These are phyloP conservation scores for Aureococcus anophagefferens DNA, from an alignment of 108 stramenopile genomes.

Conservation along the genomic window DNA sequence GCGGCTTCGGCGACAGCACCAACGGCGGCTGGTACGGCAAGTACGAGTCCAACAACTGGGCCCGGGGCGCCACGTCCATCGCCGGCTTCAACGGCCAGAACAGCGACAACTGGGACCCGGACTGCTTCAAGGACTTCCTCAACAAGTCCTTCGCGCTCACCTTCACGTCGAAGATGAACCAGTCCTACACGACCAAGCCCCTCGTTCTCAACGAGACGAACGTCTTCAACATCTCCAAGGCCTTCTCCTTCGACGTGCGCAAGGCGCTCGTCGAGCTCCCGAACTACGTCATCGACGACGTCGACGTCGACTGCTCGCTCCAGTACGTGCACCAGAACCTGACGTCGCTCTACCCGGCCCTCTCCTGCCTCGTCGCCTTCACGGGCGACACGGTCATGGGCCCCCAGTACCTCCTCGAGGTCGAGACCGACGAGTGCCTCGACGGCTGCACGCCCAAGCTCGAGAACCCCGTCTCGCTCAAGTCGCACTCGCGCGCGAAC, in stretches of 20 bases:
- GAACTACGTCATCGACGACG: constrained; percentile 50
- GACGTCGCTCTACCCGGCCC: too few relatives aligned
- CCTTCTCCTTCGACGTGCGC: constrained; percentile 19
- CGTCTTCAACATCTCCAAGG: constrained; percentile 15
- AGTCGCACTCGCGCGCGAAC: too few relatives aligned
- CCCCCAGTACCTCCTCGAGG: constrained; percentile 44
- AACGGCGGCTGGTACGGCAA: too few relatives aligned
- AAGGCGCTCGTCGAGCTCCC: constrained; percentile 39
- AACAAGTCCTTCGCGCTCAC: constrained; percentile 40
- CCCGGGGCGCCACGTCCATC: too few relatives aligned
- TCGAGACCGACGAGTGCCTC: constrained; percentile 28
- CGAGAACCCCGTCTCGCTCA: too few relatives aligned
- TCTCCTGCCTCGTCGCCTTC: constrained; percentile 39
- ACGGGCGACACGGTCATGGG: constrained; percentile 41
- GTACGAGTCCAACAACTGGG: too few relatives aligned
- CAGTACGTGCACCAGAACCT: too few relatives aligned
- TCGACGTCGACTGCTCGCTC: constrained; percentile 27
- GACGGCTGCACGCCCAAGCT: constrained; percentile 47
- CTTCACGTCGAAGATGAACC: constrained; percentile 47
- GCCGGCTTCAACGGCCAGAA: too few relatives aligned
- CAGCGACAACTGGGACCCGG: too few relatives aligned
- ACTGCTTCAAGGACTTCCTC: constrained; percentile 29
- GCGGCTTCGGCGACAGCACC: too few relatives aligned
- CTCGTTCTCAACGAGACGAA: constrained; percentile 45
- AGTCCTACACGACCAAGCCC: too few relatives aligned